A percentile compares a stretch with the other conserved stretches of the same genome.
Evolutionary conservation across 768 basidiomycete species (phyloP).

Genomic region (Pleurotus giganteus): DNA sequence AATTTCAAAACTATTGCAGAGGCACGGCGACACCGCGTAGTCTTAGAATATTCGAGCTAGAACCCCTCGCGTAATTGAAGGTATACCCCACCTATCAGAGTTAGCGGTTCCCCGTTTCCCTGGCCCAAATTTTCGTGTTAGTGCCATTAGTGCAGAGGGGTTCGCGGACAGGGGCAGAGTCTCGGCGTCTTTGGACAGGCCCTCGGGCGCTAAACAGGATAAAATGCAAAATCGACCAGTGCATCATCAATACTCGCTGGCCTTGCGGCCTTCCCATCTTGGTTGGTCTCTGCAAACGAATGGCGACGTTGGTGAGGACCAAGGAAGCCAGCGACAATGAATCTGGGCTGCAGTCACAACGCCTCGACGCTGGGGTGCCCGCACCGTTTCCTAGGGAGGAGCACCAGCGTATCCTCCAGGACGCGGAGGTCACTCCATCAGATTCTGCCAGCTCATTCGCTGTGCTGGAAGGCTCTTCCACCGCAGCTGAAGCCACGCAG

Average conservation of each 20-base stretch:
- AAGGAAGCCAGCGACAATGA: not conserved
- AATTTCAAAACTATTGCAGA: too few species aligned
- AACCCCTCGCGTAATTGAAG: too few species aligned
- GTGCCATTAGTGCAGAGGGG: too few species aligned
- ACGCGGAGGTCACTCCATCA: not conserved
- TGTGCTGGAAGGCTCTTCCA: not conserved
- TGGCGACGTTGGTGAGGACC: slow-evolving; percentile 1
- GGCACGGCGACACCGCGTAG: too few species aligned
- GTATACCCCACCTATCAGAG: too few species aligned
- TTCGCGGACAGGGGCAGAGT: too few species aligned
- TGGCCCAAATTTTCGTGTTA: too few species aligned
- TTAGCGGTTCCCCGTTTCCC: too few species aligned
- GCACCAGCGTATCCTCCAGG: slow-evolving; percentile 18
- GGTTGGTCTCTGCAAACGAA: not conserved
- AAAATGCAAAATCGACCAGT: not conserved
- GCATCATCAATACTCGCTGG: not conserved
- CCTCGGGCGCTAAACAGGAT: not conserved
- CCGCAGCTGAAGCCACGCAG: not conserved
- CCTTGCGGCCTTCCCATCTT: not conserved
- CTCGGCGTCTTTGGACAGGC: not conserved
- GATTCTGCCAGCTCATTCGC: not conserved
- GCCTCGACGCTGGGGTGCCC: slow-evolving; percentile 23
- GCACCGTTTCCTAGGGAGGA: slow-evolving; percentile 39
- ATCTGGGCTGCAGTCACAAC: not conserved
- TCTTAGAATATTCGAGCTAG: too few species aligned